phyloP scores from a whole-genome alignment of 2,329 filamentous ascomycete genomes.

The Penicillium digitatum region DNA sequence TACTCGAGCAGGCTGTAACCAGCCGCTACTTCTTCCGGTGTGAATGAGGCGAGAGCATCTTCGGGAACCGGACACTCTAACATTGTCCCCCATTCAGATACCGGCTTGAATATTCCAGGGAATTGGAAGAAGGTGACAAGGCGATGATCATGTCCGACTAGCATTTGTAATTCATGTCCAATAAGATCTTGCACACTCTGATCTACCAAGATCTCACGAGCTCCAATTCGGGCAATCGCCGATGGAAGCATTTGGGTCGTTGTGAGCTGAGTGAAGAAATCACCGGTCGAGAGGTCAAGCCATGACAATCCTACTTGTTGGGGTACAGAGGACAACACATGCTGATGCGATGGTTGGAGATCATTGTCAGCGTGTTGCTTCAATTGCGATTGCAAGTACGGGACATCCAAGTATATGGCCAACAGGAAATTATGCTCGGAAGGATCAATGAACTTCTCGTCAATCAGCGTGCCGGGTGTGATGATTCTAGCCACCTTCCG shows the following conservation, averaged over 20 bases:
- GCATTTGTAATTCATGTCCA: conserved; percentile 59
- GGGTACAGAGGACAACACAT: conserved; percentile 30
- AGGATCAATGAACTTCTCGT: conserved; percentile 95
- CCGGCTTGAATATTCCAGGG: conserved; percentile 42
- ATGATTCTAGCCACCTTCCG: conserved; percentile 81
- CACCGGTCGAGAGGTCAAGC: conserved; percentile 91
- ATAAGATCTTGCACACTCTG: conserved; percentile 56
- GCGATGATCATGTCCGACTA: conserved; percentile 71
- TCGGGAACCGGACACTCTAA: conserved; percentile 67
- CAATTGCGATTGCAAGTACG: conserved; percentile 18
- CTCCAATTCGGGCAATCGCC: conserved; percentile 74
- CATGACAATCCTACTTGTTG: conserved; percentile 74
- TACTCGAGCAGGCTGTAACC: conserved; percentile 81
- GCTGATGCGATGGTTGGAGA: conserved; percentile 23
- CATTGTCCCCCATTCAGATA: conserved; percentile 69
- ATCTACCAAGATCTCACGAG: conserved; percentile 79
- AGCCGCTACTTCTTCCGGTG: conserved; percentile 65
- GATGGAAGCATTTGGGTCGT: conserved; percentile 70
- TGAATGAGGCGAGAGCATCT: conserved; percentile 56
- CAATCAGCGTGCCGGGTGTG: conserved; percentile 91
- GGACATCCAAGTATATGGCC: conserved; percentile 61
- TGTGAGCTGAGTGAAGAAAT: conserved; percentile 81
- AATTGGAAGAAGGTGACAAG: conserved; percentile 67
- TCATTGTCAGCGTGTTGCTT: conserved; percentile 18
- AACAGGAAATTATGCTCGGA: conserved; percentile 91